Base-by-base conservation (phyloP, 2,329 filamentous ascomycete genomes). In the Aspergillus tanneri region DNA sequence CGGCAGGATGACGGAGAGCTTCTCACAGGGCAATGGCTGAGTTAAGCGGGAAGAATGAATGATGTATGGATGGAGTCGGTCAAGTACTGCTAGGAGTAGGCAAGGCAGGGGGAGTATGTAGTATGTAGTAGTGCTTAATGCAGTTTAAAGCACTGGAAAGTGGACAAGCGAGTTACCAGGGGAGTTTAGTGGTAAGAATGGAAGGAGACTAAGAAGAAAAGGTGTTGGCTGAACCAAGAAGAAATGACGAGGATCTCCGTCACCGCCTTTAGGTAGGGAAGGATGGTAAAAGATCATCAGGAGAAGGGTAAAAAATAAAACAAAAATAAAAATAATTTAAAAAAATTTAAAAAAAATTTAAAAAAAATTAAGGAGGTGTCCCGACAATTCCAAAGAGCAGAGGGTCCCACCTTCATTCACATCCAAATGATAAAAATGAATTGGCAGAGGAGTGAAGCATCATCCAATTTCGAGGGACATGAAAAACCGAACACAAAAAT, bases 161-260 rank as follows among this genome's bases (percentile, higher is more conserved):
- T 34, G 30, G 30, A 34, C 30, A 18, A 44, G 22, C 41, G n/a
- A 44, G 30, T 44, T 34, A 44, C 41, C 41, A 30, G 41, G 41
- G 30, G n/a, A 24, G 27, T 25, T 44, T 44, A 44, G 41, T 44
- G 41, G 41, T 32, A 44, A 36, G 43, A 37, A 49, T 47, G 43
- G 41, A 38, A 34, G 41, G 36, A 44, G 43, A 46, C 48, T 39
- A 49, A 39, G 44, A 42, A 48, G 39, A 43, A 35, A 44, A 34
- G 30, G 14, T 14, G 16, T 25, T 38, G 49, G 50, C 39, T 40
- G 39, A 19, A 34, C 30, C 18, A 35, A 32, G 23, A 27, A 38
- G 43, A 50, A 54, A 55, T 55, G 50, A 57, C 48, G 56, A 50
- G 50, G 55, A 57, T 59, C 54, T 34, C 34, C 55, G 53, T 59